Evolutionary conservation across 2,329 filamentous ascomycete species (phyloP), one percentile per base, ranked within the genome.

Genomic region (Apiospora pterosperma): DNA sequence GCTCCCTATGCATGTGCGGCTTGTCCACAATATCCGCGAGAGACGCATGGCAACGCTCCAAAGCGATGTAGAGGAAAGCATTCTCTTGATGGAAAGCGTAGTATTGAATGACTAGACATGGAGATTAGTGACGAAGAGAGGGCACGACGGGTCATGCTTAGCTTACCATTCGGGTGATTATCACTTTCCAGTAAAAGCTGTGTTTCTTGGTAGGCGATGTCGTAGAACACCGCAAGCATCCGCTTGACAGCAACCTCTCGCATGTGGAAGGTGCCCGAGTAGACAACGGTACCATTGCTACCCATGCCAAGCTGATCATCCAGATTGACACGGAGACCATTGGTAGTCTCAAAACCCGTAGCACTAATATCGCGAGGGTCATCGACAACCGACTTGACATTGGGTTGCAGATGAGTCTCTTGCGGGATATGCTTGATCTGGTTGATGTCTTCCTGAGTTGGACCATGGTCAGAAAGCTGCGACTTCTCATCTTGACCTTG

Each of bases 261-360:
- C 28, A 93, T 93, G 76, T 97, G 96, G 75, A 97, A 98, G 63
- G 90, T 92, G n/a, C 96, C 96, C 60, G 92, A 90, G 76, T 96
- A 98, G 0, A 99, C 96, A 62, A 96, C 89, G 0, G 96, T 99
- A n/a, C 96, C 96, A 74, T 97, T 97, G 76, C 95, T 98, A 63
- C 96, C 96, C 65, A 92, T 90, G 25, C 88, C 88, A 36, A 91
- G 81, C 68, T 89, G 85, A 70, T 85, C 81, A 58, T 89, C 84
- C 55, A 85, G 84, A 67, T 90, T 84, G 62, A 90, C 88, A 69
- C 89, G 85, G 1, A 91, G 84, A 64, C 84, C 87, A 36, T 86
- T 87, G 75, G 90, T 88, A 74, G 90, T 88, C 63, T 82, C 84
- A 69, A 89, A 81, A 60, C 86, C 83, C 4, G 86, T 82, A 0